These are phyloP conservation scores for Gymnopus androsaceus DNA, from an alignment of 1,284 basidiomycete species.

Conservation along the genomic window DNA sequence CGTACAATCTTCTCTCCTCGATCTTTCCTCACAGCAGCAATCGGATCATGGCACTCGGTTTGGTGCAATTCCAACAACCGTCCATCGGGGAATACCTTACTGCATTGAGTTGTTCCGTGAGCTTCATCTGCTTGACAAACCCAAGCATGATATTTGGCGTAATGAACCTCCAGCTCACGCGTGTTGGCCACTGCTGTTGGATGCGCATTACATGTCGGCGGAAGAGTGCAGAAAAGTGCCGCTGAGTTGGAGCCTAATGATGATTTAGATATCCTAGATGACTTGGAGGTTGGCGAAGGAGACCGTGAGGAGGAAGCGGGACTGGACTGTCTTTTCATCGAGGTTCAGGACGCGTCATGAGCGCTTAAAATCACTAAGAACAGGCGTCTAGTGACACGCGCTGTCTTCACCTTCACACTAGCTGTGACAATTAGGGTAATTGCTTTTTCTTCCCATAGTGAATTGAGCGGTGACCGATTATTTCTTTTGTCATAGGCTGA, in stretches of 20 bases:
- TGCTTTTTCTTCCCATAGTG: no score
- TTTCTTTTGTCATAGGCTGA: no score
- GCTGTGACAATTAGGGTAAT: no score
- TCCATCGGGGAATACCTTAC: constrained; percentile 84
- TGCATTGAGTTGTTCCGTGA: constrained; percentile 45
- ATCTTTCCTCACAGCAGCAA: constrained; percentile 72
- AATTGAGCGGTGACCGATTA: no score
- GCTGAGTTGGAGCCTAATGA: no score
- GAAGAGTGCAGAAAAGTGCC: constrained; percentile 71
- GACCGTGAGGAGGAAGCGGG: constrained; percentile 21
- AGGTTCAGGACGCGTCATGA: no score
- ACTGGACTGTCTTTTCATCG: constrained; percentile 5
- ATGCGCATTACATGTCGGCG: constrained; percentile 76
- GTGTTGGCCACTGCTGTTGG: constrained; percentile 63
- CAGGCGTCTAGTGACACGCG: no score
- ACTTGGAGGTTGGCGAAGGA: constrained; percentile 13
- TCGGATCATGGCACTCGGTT: constrained; percentile 84
- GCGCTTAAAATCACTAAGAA: no score
- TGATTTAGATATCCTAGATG: neutral
- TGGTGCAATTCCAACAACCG: constrained; percentile 81
- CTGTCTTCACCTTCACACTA: no score
- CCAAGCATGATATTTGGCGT: constrained; percentile 80
- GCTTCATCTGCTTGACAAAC: constrained; percentile 61
- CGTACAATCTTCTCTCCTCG: constrained; percentile 88
- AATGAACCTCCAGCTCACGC: constrained; percentile 77